Conservation (phyloP, 768 basidiomycete genomes). For the Boletus rex-veris region DNA sequence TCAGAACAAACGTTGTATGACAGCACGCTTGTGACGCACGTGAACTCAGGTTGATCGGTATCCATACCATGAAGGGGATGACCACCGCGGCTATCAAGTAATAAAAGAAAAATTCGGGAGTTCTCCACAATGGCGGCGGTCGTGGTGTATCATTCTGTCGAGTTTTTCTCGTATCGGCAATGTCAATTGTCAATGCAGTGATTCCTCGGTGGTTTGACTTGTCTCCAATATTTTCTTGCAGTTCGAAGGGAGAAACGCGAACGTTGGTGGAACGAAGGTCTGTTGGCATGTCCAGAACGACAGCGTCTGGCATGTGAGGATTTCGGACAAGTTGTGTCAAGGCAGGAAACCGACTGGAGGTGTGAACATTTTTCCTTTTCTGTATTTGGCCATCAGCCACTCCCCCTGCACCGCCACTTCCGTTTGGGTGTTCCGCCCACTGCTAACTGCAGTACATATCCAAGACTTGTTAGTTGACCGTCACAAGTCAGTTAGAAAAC, state of each 20-base stretch:
- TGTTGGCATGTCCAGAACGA: slow-evolving; percentile 35
- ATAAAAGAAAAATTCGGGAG: slow-evolving; percentile 80
- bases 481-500: slow-evolving; percentile 25
- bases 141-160: slow-evolving; percentile 22
- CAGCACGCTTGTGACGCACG: slow-evolving; percentile 47
- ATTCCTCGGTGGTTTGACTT: slow-evolving; percentile 29
- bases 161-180: slow-evolving; percentile 42
- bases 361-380: slow-evolving; percentile 17
- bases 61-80: slow-evolving; percentile 73
- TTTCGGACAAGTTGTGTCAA: neutral
- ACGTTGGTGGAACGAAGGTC: slow-evolving; percentile 24
- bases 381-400: neutral
- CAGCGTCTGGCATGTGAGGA: slow-evolving; percentile 27
- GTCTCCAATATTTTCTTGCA: slow-evolving; percentile 8
- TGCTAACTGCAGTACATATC: neutral
- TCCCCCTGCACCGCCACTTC: slow-evolving; percentile 19
- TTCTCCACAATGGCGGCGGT: slow-evolving; percentile 65
- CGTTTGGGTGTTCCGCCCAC: neutral
- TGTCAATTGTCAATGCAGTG: slow-evolving; percentile 51
- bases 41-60: slow-evolving; percentile 68
- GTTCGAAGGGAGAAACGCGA: slow-evolving; percentile 12
- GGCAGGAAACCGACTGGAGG: neutral
- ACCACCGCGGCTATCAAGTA: slow-evolving; percentile 54
- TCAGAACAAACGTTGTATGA: slow-evolving; percentile 1
- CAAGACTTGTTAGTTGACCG: slow-evolving; percentile 4